Evolutionary conservation across 2,329 filamentous ascomycete genomes (phyloP).

Genomic region (Plectosphaerella sp.): DNA sequence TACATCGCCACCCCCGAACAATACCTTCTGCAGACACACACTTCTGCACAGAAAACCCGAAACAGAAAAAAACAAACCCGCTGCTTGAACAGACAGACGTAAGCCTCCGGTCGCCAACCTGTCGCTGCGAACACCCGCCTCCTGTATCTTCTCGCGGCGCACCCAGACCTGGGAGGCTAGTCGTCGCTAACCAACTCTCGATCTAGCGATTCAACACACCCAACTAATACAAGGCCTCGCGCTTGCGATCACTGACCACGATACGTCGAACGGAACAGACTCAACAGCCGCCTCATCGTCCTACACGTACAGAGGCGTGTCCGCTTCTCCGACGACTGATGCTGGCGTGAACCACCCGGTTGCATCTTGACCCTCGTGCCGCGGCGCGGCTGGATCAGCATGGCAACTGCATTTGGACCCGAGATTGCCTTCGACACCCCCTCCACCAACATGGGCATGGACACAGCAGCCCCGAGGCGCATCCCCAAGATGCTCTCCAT

Average conservation of each 20-base stretch:
- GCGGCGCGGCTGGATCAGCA: conserved; percentile 41
- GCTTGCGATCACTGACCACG: too few species aligned
- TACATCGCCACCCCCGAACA: neutral
- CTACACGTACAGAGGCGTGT: neutral
- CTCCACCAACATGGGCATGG: conserved; percentile 1
- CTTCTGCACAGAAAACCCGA: neutral
- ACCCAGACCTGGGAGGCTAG: too few species aligned
- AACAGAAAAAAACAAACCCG: conserved; percentile 4
- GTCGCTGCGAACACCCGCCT: too few species aligned
- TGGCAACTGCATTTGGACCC: conserved; percentile 35
- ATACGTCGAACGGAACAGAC: too few species aligned
- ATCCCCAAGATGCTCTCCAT: conserved; percentile 1
- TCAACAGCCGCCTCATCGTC: neutral
- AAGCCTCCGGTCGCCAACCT: too few species aligned
- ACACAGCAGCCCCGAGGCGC: neutral
- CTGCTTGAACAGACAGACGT: neutral
- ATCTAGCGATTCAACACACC: too few species aligned
- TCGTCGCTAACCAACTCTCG: too few species aligned
- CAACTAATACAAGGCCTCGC: too few species aligned
- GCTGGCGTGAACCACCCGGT: conserved; percentile 28
- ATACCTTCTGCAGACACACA: neutral
- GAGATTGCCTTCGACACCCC: conserved; percentile 25
- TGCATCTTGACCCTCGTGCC: conserved; percentile 40
- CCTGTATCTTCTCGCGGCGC: too few species aligned
- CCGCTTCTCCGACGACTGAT: conserved; percentile 23